phyloP scores from a whole-genome alignment of 2,329 filamentous ascomycete species.

The Xylaria sp. region DNA sequence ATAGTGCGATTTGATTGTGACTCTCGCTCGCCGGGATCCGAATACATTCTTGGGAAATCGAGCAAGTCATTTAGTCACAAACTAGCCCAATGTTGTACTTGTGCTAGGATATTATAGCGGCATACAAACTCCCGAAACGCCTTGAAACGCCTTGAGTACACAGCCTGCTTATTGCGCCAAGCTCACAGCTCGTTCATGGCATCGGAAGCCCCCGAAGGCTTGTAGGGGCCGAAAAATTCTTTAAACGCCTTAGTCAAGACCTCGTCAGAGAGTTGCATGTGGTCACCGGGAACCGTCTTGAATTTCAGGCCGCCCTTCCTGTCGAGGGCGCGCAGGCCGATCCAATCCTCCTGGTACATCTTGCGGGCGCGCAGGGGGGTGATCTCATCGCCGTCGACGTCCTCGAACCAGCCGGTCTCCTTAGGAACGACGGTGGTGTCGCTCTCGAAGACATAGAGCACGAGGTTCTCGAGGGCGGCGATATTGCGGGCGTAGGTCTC shows the following conservation, averaged over 20 bases:
- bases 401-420: conserved; percentile 90
- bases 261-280: conserved; percentile 82
- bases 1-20: background rate
- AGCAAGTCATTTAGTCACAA: background rate
- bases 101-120: background rate
- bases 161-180: conserved; percentile 8
- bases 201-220: conserved; percentile 35
- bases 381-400: conserved; percentile 78
- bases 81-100: background rate
- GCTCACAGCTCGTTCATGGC: conserved; percentile 29
- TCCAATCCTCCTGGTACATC: conserved; percentile 92
- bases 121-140: conserved; percentile 29
- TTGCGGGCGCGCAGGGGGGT: conserved; percentile 74
- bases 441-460: conserved; percentile 89
- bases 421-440: conserved; percentile 90
- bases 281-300: conserved; percentile 75
- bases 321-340: conserved; percentile 84
- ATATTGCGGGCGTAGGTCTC: conserved; percentile 77
- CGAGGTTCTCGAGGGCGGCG: conserved; percentile 76
- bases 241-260: conserved; percentile 73
- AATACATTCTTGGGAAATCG: background rate
- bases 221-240: conserved; percentile 71
- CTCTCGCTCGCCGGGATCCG: background rate
- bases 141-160: conserved; percentile 30
- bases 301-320: conserved; percentile 82